A percentile compares a stretch with the other conserved stretches of the same genome.
These are phyloP conservation scores for Ganoderma sinense DNA, from an alignment of 1,284 basidiomycete species.

Conservation along the genomic window DNA sequence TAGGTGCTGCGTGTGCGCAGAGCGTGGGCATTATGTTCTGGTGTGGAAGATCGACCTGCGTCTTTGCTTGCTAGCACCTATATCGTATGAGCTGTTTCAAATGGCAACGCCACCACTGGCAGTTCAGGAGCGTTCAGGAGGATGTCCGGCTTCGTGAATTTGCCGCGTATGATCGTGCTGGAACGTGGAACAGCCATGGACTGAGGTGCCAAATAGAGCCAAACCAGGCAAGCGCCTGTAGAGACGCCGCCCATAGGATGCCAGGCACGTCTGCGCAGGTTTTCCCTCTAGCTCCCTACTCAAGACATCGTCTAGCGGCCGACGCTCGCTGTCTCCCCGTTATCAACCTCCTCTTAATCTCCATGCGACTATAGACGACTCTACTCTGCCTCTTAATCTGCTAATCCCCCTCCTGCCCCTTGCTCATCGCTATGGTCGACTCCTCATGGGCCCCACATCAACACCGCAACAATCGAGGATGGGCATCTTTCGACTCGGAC, in stretches of 20 bases:
- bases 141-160: background rate
- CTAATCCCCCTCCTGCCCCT: conserved; percentile 15
- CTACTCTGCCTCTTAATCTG: conserved; percentile 19
- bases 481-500: conserved; percentile 29
- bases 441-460: conserved; percentile 26
- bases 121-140: background rate
- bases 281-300: conserved; percentile 3
- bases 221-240: conserved; percentile 15
- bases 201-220: conserved; percentile 17
- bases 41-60: background rate
- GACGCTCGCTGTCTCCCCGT: conserved; percentile 20
- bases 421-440: conserved; percentile 27
- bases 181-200: background rate
- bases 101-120: background rate
- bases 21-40: background rate
- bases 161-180: background rate
- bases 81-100: background rate
- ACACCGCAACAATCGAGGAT: conserved; percentile 25
- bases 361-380: conserved; percentile 29
- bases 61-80: background rate
- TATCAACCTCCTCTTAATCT: conserved; percentile 27
- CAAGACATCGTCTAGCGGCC: conserved; percentile 26
- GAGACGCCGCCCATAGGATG: too few species aligned
- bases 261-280: conserved; percentile 3
- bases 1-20: background rate